These are phyloP conservation scores for Fragaria vesca DNA, from an alignment of 306 rosid genomes.

Conservation along the genomic window DNA sequence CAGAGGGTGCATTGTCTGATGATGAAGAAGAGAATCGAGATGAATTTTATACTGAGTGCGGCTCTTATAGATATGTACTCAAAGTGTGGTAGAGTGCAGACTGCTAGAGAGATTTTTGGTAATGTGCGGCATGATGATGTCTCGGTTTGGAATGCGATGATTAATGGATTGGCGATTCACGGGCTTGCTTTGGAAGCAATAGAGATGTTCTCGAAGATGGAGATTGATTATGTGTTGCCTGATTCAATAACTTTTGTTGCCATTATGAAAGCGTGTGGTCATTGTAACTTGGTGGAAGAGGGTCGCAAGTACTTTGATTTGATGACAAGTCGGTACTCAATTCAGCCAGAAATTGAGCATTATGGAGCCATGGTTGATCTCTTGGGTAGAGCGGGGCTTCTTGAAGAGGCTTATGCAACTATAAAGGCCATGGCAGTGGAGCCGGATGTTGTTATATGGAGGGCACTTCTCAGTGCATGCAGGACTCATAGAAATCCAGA, in stretches of 20 bases:
- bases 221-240: constrained; percentile 45
- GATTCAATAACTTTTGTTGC: constrained; percentile 65
- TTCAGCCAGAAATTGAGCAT: constrained; percentile 65
- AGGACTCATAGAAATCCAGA: constrained; percentile 48
- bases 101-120: constrained; percentile 47
- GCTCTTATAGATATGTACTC: constrained; percentile 69
- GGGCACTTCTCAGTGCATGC: constrained; percentile 66
- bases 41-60: constrained; percentile 54
- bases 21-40: constrained; percentile 45
- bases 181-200: constrained; percentile 62
- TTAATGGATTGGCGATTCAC: constrained; percentile 63
- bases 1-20: constrained; percentile 57
- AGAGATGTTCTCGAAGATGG: constrained; percentile 53
- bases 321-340: constrained; percentile 50
- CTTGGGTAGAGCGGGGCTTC: constrained; percentile 58
- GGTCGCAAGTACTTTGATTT: constrained; percentile 52
- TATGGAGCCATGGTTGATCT: constrained; percentile 78
- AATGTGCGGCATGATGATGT: constrained; percentile 35
- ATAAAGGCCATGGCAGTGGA: constrained; percentile 56
- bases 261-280: constrained; percentile 66
- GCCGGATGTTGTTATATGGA: constrained; percentile 72
- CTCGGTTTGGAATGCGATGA: constrained; percentile 78
- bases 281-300: constrained; percentile 55
- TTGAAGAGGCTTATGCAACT: constrained; percentile 54
- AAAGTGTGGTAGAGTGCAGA: constrained; percentile 60